Evolutionary conservation across 768 basidiomycete species (phyloP), one percentile per base, ranked within the genome.

Genomic region (Chalciporus piperatus): DNA sequence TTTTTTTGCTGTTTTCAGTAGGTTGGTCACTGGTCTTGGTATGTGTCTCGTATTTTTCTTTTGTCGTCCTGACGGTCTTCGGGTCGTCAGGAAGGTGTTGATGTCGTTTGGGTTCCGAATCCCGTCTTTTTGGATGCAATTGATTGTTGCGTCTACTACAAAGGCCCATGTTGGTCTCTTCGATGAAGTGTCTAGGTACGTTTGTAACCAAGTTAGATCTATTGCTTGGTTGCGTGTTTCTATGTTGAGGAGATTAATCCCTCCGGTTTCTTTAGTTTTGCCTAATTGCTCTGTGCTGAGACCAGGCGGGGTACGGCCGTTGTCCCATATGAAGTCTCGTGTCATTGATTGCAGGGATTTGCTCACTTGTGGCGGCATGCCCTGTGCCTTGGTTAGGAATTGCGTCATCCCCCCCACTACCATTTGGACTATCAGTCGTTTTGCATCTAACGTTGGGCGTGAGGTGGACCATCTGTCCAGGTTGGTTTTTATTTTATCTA

Each of bases 381-480:
- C 30, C 10, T 30, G 64, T 53, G 69, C 68, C 0, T 70, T 72
- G 0, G 64, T 63, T 0, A 70, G 60, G 57, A 67, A 73, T 51
- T 73, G 71, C 0, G 68, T 63, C 50, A 61, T 58, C 0, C 60
- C 65, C 0, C 66, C 66, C 0, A 66, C 43, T 0, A 44, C 41
- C 41, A 65, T 60, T 38, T 70, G 65, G 0, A 64, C 19, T 0
- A 68, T 65, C 0, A 62, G 40, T 1, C 40, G 7, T 10, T 54
- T 50, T 0, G 57, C 59, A 0, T 60, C 52, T 0, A 70, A 32
- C 0, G 67, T 64, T 0, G 68, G 68, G 7, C 51, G 12, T 0
- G 32, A 16, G 32, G 20, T 22, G 0, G 35, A 32, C 63, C 66
- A 70, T 11, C 17, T 13, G 1, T 49, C 25, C 0, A 69, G 53